Percentiles rank a stretch among this genome's conserved stretches.
phyloP scores from a whole-genome alignment of 1,139 yeast genomes.

The Saccharomycopsis hybrid region DNA sequence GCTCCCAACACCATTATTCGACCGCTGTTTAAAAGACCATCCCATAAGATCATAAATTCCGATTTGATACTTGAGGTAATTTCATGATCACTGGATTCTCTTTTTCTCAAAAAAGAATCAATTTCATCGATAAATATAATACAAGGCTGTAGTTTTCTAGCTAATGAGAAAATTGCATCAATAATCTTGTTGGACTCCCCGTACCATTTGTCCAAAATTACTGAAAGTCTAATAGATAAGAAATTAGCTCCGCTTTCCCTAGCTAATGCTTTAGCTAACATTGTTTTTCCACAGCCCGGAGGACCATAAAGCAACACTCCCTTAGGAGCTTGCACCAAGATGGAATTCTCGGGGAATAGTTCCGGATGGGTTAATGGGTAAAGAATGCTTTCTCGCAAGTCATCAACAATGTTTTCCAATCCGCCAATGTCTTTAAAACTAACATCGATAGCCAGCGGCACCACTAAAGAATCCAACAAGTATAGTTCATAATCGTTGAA shows the following conservation, averaged over 20 bases:
- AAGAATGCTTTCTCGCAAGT: slow-evolving; percentile 78
- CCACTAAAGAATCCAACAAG: slow-evolving; percentile 42
- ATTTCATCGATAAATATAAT: slow-evolving; percentile 94
- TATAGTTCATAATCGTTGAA: slow-evolving; percentile 48
- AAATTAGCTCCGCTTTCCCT: slow-evolving; percentile 90
- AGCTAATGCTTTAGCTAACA: slow-evolving; percentile 95
- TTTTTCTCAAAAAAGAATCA: slow-evolving; percentile 85
- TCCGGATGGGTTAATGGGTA: slow-evolving; percentile 79
- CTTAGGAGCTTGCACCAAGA: slow-evolving; percentile 80
- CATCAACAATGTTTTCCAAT: slow-evolving; percentile 71
- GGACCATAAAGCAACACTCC: slow-evolving; percentile 94
- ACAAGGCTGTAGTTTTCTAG: slow-evolving; percentile 87
- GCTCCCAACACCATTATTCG: slow-evolving; percentile 89
- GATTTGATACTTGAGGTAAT: slow-evolving; percentile 94
- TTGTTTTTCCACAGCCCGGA: slow-evolving; percentile 97
- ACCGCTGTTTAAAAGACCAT: slow-evolving; percentile 73
- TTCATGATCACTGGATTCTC: slow-evolving; percentile 85
- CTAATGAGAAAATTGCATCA: slow-evolving; percentile 88
- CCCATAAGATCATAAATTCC: slow-evolving; percentile 98
- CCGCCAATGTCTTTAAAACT: slow-evolving; percentile 78
- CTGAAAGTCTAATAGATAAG: slow-evolving; percentile 86
- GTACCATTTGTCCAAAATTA: slow-evolving; percentile 96
- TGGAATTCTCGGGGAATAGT: slow-evolving; percentile 53
- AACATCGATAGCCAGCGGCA: slow-evolving; percentile 48
- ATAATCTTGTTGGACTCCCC: slow-evolving; percentile 95